phyloP scores from a whole-genome alignment of 2,329 filamentous ascomycete species.

The Macroventuria anomochaeta region DNA sequence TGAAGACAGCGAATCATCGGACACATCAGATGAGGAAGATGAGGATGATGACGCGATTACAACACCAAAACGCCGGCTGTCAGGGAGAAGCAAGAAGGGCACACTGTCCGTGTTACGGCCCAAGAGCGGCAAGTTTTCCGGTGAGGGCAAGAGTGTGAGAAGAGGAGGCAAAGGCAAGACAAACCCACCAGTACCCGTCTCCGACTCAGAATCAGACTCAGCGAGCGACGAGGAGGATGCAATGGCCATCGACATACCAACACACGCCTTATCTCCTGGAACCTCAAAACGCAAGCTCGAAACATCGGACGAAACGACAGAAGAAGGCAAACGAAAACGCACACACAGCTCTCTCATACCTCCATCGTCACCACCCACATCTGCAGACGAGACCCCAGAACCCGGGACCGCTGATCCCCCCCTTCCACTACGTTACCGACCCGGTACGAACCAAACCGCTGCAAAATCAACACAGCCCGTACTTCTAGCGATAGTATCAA shows the following conservation, averaged over 20 bases:
- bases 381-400: conserved; percentile 21
- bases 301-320: conserved; percentile 19
- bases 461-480: conserved; percentile 16
- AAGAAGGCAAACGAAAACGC: conserved; percentile 36
- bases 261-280: conserved; percentile 34
- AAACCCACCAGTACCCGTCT: conserved; percentile 26
- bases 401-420: conserved; percentile 25
- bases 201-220: conserved; percentile 24
- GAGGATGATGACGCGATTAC: conserved; percentile 26
- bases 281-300: conserved; percentile 40
- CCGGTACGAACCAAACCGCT: conserved; percentile 14
- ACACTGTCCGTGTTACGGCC: conserved; percentile 46
- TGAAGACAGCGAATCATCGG: conserved; percentile 31
- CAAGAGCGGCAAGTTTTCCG: conserved; percentile 43
- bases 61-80: conserved; percentile 31
- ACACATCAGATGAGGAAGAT: conserved; percentile 33
- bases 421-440: conserved; percentile 37
- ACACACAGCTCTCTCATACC: conserved; percentile 30
- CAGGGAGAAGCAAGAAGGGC: conserved; percentile 35
- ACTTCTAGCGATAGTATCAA: conserved; percentile 31
- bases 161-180: conserved; percentile 31
- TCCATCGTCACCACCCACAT: conserved; percentile 30
- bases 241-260: conserved; percentile 38
- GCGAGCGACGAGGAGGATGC: conserved; percentile 33
- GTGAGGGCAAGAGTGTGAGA: conserved; percentile 41